Evolutionary conservation across 2,329 filamentous ascomycete genomes (phyloP), one percentile per base, ranked within the genome.

Genomic region (Tothia fuscella): DNA sequence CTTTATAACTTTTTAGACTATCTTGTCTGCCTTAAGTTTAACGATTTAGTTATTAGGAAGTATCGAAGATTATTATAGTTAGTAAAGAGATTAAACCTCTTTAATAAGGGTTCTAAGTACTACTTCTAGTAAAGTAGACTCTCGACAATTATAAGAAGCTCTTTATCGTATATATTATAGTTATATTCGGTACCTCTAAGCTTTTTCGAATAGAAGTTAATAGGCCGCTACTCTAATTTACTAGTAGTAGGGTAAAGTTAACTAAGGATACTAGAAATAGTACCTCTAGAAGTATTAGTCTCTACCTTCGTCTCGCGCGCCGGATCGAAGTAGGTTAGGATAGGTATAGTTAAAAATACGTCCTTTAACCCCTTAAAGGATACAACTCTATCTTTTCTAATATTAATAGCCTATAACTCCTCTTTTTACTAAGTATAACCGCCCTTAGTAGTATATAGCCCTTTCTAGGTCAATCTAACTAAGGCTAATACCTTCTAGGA

Each of bases 131-230:
- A 24, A 12, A 10, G 12, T 9, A 37, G 19, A 12, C 12, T 19
- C 20, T 19, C 20, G 5, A 60, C 43, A 24, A 60, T 53, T 12
- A 50, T 49, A 16, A 59, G 30, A 14, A 58, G 42, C 36, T 59
- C 49, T 28, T 56, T 53, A 38, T 60, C 45, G 42, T 59, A 46
- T 7, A 54, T 55, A 16, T 53, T 33, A 43, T 59, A 58, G 32
- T 53, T 50, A 9, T 19, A 45, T 45, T 58, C 43, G 3, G 44
- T 31, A 5, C 22, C n/a, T 4, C 20, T 38, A 10, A 52, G 43
- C 39, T 51, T 56, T 19, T 48, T 48, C 2, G 46, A 57, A 19
- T 46, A 57, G 44, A 46, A 55, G 7, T 40, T 19, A 34, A 34
- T 10, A 34, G 16, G 31, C 31, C 16, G 20, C 34, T 19, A 24